Base-by-base conservation (phyloP, 2,329 filamentous ascomycete species). In the Xylaria sp. region DNA sequence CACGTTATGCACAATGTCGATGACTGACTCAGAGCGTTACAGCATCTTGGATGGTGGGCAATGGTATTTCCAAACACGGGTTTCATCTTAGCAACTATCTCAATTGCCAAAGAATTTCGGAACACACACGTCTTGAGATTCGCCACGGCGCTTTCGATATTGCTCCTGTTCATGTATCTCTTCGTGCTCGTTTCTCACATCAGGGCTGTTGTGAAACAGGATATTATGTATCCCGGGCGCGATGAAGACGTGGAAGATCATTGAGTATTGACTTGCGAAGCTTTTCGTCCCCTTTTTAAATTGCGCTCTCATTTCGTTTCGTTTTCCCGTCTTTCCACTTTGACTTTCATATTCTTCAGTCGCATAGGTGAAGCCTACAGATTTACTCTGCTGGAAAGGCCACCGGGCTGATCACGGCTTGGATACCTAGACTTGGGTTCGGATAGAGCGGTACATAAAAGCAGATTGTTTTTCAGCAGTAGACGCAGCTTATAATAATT, bases 51-150 rank as follows among this genome's bases (percentile, higher is more conserved):
- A 0, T 90, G 88, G 88, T 91, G 87, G 86, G 87, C 88, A 0
- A 84, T 88, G 77, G 86, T 89, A 10, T 89, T 89, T 77, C 87
- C 87, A 54, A 89, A 89, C 77, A 86, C 85, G 0, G 87, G 87
- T 4, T 89, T 89, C 73, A 85, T 84, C 4, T 79, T 89, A 56
- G 85, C 85, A 2, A 88, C 86, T 0, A 87, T 88, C 59, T 79
- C 84, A 6, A 84, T 89, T 26, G 85, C 83, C 0, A 82, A 83
- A 4, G 81, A 83, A 42, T 79, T 89, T 7, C 74, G 78, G 57
- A 86, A 81, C 71, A 75, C 82, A 0, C 76, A 78, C 0, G 80
- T 88, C 3, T 73, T 81, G 38, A 87, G 85, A 80, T 79, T 87
- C 1, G 80, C 80, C 0, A 85, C 81, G 0, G 86, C 75, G 0